These are phyloP conservation scores for Cladosporium sp. DNA, from an alignment of 2,329 filamentous ascomycete genomes.

Conservation along the genomic window DNA sequence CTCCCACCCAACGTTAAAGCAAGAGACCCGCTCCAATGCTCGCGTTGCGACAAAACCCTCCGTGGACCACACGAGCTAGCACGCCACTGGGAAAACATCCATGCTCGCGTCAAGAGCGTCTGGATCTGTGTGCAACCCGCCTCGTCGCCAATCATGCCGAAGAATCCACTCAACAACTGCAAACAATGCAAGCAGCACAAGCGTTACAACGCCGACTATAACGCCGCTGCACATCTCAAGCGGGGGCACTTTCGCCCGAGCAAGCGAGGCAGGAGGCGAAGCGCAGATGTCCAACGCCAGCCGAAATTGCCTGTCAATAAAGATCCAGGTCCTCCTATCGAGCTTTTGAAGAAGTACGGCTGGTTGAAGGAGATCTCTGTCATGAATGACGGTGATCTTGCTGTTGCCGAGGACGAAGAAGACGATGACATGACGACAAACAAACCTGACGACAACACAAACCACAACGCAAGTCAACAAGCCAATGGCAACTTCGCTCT, in stretches of 20 bases:
- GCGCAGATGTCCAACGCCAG: slow-evolving; percentile 39
- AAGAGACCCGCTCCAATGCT: slow-evolving; percentile 61
- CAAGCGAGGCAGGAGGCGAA: slow-evolving; percentile 53
- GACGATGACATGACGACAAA: background rate
- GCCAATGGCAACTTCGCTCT: background rate
- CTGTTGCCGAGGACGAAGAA: slow-evolving; percentile 2
- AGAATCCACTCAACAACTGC: slow-evolving; percentile 71
- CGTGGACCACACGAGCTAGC: slow-evolving; percentile 74
- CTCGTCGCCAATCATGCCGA: slow-evolving; percentile 14
- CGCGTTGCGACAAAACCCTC: slow-evolving; percentile 70
- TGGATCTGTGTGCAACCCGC: slow-evolving; percentile 61
- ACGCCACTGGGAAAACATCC: slow-evolving; percentile 58
- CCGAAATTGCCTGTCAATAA: too few species aligned
- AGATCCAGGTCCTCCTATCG: too few species aligned
- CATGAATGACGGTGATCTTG: slow-evolving; percentile 11
- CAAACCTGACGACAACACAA: too few species aligned
- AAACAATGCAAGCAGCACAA: slow-evolving; percentile 76
- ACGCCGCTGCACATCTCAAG: slow-evolving; percentile 84
- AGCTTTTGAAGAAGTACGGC: slow-evolving; percentile 4
- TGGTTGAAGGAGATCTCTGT: slow-evolving; percentile 50
- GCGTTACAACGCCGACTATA: slow-evolving; percentile 88
- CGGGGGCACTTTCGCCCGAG: slow-evolving; percentile 80
- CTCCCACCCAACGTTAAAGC: slow-evolving; percentile 61
- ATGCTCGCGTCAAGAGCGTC: slow-evolving; percentile 56
- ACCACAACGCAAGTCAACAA: too few species aligned